Conservation (phyloP, 208 protist species). For the Willaertia magna region DNA sequence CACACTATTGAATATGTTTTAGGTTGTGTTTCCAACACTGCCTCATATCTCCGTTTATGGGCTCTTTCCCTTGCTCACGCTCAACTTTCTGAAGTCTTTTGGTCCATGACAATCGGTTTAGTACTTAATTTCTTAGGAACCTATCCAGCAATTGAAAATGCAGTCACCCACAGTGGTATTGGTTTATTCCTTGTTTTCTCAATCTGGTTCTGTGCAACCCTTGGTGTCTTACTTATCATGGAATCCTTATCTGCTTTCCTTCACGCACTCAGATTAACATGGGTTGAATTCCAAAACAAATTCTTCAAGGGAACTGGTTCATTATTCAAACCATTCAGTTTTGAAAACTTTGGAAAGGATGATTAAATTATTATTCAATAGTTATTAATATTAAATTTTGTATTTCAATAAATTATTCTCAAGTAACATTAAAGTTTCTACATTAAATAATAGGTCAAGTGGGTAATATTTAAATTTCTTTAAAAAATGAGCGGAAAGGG, state of each 20-base stretch:
- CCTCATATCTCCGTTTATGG: conserved; percentile 99
- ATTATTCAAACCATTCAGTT: conserved; percentile 70
- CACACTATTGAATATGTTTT: conserved; percentile 99
- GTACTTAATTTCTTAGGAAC: neutral
- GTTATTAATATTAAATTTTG: too few species aligned
- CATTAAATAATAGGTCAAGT: too few species aligned
- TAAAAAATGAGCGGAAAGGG: too few species aligned
- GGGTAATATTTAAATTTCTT: too few species aligned
- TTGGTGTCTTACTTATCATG: conserved; percentile 95
- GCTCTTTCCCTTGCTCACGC: conserved; percentile 98
- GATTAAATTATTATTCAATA: too few species aligned
- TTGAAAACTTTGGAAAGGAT: conserved; percentile 20
- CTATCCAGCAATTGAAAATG: conserved; percentile 2
- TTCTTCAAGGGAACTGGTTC: conserved; percentile 85
- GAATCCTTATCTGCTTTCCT: conserved; percentile 97
- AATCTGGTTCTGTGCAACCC: conserved; percentile 79
- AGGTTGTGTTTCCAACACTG: conserved; percentile 97
- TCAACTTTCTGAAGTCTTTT: conserved; percentile 79
- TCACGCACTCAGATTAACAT: conserved; percentile 93
- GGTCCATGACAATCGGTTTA: conserved; percentile 32
- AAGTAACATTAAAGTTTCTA: too few species aligned
- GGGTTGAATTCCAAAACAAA: conserved; percentile 94
- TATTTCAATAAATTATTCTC: too few species aligned
- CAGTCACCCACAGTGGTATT: conserved; percentile 56
- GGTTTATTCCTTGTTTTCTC: conserved; percentile 39